Percentiles rank a stretch among this genome's conserved stretches.
phyloP scores from a whole-genome alignment of 208 protist genomes.

The Acanthamoeba rhysodes region DNA sequence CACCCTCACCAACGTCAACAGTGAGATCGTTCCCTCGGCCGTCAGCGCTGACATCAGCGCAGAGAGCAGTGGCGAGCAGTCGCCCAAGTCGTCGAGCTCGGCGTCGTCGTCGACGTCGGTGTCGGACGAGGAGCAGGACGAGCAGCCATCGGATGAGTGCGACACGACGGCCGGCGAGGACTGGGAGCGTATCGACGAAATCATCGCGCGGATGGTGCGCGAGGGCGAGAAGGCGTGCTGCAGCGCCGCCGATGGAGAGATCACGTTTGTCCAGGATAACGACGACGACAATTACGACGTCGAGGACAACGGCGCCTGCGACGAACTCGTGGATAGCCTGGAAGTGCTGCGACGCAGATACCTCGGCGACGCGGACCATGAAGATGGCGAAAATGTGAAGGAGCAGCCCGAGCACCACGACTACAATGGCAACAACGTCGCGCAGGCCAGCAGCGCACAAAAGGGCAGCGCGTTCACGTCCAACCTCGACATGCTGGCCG shows the following conservation, averaged over 20 bases:
- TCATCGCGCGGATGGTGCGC: slow-evolving; percentile 53
- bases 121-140: slow-evolving; percentile 1
- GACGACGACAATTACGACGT: not conserved
- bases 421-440: no score
- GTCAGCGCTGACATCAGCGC: not conserved
- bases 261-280: not conserved
- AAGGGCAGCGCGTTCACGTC: not conserved
- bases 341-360: not conserved
- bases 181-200: slow-evolving; percentile 12
- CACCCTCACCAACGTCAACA: not conserved
- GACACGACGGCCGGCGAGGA: not conserved
- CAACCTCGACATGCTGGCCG: not conserved
- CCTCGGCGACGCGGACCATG: not conserved
- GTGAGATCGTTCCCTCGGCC: not conserved
- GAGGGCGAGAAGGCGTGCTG: not conserved
- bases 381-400: not conserved
- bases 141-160: not conserved
- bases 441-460: not conserved
- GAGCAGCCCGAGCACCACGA: no score
- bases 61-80: no score
- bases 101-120: not conserved
- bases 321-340: not conserved
- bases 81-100: no score
- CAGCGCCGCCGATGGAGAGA: not conserved
- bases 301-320: not conserved